phyloP scores from a whole-genome alignment of 202 grass and related monocot genomes.

The Panicum virgatum region DNA sequence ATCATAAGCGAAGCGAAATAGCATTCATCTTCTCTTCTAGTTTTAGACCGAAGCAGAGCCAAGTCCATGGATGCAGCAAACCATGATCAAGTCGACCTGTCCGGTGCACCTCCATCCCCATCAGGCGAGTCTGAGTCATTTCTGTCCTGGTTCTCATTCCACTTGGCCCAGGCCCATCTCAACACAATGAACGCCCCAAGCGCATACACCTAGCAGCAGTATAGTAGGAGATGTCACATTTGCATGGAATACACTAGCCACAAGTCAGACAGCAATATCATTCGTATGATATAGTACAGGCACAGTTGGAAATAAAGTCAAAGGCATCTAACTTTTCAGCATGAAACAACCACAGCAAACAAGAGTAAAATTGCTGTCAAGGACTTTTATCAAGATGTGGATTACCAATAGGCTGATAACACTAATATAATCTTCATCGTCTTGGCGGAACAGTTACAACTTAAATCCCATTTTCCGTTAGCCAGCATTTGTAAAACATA shows the following conservation, averaged over 20 bases:
- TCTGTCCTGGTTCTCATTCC: constrained; percentile 66
- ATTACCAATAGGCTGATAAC: neutral
- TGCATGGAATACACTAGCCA: neutral
- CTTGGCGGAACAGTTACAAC: neutral
- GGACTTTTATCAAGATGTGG: neutral
- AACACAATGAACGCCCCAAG: constrained; percentile 68
- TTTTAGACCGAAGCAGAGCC: constrained; percentile 13
- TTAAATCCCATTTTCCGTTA: neutral
- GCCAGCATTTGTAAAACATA: neutral
- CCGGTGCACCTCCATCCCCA: constrained; percentile 14
- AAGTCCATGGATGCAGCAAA: neutral
- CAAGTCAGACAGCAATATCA: neutral
- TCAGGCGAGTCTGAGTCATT: constrained; percentile 38
- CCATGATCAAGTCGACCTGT: constrained; percentile 10
- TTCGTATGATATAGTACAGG: neutral
- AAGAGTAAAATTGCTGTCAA: neutral
- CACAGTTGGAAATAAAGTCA: neutral
- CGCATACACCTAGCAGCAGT: constrained; percentile 67
- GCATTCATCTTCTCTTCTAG: constrained; percentile 33
- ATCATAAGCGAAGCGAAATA: neutral
- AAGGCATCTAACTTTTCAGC: neutral
- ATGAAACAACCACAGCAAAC: neutral
- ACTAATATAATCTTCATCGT: neutral
- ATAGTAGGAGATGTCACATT: neutral
- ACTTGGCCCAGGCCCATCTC: constrained; percentile 76